Conservation (phyloP, 139 green algal genomes). For the Yamagishiella unicocca region DNA sequence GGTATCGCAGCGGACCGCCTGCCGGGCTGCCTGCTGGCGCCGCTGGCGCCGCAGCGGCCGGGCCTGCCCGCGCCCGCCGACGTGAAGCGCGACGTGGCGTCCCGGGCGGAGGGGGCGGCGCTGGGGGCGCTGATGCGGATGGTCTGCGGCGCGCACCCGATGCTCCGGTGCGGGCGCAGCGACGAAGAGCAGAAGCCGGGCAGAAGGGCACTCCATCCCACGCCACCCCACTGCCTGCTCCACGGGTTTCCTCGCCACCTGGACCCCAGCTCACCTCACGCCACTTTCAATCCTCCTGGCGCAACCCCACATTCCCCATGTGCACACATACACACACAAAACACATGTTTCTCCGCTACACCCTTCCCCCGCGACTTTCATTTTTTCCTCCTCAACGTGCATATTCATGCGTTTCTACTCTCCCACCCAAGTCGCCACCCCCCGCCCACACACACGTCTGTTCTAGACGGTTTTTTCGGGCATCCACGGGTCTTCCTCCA, state of each 20-base stretch:
- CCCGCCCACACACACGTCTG: no score
- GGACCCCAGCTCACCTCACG: no score
- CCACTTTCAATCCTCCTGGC: no score
- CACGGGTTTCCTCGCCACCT: no score
- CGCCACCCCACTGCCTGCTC: no score
- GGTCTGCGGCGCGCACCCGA: slow-evolving; percentile 10
- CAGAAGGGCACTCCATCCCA: not conserved
- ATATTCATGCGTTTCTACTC: not conserved
- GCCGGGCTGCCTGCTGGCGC: slow-evolving; percentile 5
- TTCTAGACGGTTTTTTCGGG: no score
- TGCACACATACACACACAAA: no score
- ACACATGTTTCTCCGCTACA: no score
- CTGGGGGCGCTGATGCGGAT: slow-evolving; percentile 23
- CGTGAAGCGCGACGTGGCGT: not conserved
- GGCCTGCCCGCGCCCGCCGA: not conserved
- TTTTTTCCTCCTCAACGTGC: no score
- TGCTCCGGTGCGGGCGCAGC: not conserved
- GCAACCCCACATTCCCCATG: no score
- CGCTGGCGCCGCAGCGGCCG: not conserved
- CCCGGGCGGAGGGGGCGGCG: slow-evolving; percentile 2
- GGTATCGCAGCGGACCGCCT: slow-evolving; percentile 23
- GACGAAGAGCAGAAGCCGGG: no score
- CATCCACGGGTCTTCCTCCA: no score
- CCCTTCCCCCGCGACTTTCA: not conserved
- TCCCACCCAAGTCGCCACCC: not conserved